Percentiles rank a stretch among this genome's conserved stretches.
Conservation (phyloP, 2,329 filamentous ascomycete genomes). For the Aspergillus sp. region DNA sequence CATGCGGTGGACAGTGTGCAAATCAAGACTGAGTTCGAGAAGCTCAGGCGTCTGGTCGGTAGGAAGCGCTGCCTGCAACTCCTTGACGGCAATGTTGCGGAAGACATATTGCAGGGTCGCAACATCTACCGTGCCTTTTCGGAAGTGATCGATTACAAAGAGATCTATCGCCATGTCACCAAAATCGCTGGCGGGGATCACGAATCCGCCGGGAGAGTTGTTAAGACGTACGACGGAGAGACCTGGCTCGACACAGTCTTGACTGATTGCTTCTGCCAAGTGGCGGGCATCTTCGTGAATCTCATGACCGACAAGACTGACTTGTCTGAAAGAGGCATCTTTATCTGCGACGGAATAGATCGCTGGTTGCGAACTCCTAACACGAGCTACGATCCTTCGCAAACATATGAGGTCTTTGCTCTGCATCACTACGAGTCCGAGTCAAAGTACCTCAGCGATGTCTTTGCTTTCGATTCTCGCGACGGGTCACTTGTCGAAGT, state of each 20-base stretch:
- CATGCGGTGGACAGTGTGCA: background rate
- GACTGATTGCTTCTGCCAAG: constrained; percentile 29
- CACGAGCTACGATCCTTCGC: constrained; percentile 6
- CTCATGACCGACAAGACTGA: constrained; percentile 23
- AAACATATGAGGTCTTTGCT: constrained; percentile 23
- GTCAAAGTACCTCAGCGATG: constrained; percentile 22
- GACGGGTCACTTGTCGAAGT: constrained; percentile 22
- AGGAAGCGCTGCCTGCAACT: constrained; percentile 17
- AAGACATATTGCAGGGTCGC: constrained; percentile 16
- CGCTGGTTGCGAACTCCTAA: constrained; percentile 22
- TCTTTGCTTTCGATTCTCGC: constrained; percentile 31
- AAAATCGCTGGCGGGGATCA: constrained; percentile 11
- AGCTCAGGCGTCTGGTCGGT: background rate
- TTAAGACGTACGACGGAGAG: constrained; percentile 9
- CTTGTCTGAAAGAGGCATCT: constrained; percentile 21
- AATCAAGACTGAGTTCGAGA: background rate
- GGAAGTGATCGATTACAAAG: constrained; percentile 11
- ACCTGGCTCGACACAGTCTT: constrained; percentile 25
- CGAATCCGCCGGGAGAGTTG: constrained; percentile 9
- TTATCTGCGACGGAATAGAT: constrained; percentile 27
- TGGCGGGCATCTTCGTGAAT: constrained; percentile 37
- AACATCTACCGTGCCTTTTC: constrained; percentile 16
- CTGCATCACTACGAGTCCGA: constrained; percentile 17
- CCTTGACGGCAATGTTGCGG: constrained; percentile 8
- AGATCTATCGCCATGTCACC: constrained; percentile 10